Conservation (phyloP, 768 basidiomycete genomes). For the Leccinellum rugosiceps region DNA sequence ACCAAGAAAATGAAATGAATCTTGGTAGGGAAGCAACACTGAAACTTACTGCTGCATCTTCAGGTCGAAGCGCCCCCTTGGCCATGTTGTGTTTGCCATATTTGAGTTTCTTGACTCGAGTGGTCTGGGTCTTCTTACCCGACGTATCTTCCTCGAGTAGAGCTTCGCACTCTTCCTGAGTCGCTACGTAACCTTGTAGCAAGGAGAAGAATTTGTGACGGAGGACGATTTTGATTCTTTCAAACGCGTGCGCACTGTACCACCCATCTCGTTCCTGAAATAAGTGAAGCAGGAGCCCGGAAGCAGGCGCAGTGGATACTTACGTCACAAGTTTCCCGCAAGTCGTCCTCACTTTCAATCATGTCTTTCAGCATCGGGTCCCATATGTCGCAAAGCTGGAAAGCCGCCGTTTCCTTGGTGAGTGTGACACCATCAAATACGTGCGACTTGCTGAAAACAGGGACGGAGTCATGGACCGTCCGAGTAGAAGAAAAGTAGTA, state of each 20-base stretch:
- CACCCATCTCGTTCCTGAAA: slow-evolving; percentile 82
- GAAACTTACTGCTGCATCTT: slow-evolving; percentile 72
- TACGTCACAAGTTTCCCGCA: slow-evolving; percentile 74
- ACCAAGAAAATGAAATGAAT: background rate
- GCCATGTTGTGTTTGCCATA: slow-evolving; percentile 86
- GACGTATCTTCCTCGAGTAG: slow-evolving; percentile 44
- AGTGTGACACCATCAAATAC: slow-evolving; percentile 84
- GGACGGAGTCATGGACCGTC: background rate
- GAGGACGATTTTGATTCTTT: slow-evolving; percentile 80
- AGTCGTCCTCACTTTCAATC: slow-evolving; percentile 69
- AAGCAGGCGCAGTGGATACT: slow-evolving; percentile 28
- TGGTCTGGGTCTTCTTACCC: slow-evolving; percentile 32
- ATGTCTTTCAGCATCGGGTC: slow-evolving; percentile 82
- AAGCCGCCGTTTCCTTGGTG: slow-evolving; percentile 85
- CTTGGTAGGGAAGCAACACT: background rate
- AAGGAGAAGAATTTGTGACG: slow-evolving; percentile 84
- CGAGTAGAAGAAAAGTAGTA: background rate
- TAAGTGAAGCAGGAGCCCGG: background rate
- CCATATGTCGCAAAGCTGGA: slow-evolving; percentile 89
- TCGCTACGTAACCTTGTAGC: slow-evolving; percentile 65
- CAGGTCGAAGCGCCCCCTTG: slow-evolving; percentile 76
- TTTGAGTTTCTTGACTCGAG: slow-evolving; percentile 51
- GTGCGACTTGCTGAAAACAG: slow-evolving; percentile 58
- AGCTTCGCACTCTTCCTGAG: slow-evolving; percentile 70
- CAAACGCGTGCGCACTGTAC: slow-evolving; percentile 74